These are phyloP conservation scores for Graphiopsis chlorocephala DNA, from an alignment of 2,329 filamentous ascomycete genomes.

Conservation along the genomic window DNA sequence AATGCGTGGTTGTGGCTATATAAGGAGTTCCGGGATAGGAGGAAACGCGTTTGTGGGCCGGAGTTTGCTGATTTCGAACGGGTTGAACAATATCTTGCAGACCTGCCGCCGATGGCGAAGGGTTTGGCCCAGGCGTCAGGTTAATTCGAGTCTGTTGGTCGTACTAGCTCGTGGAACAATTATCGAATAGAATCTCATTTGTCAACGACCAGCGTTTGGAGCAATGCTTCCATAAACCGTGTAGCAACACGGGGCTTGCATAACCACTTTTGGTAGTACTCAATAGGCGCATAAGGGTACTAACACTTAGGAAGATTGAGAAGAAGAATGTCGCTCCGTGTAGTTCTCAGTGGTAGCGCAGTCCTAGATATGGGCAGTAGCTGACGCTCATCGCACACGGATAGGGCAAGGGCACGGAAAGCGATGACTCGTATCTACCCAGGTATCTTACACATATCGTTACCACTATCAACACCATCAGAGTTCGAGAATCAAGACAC, in stretches of 20 bases:
- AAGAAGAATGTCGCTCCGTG: too few species aligned
- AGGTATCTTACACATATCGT: neutral
- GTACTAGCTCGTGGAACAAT: neutral
- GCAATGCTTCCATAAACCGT: too few species aligned
- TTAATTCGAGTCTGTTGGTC: neutral
- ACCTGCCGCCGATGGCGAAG: neutral
- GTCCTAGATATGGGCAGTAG: too few species aligned
- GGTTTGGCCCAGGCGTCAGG: neutral
- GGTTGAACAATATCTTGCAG: neutral
- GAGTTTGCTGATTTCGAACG: neutral
- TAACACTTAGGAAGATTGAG: too few species aligned
- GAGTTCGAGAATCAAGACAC: too few species aligned
- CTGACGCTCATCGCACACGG: too few species aligned
- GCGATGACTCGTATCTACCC: neutral
- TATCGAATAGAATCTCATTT: neutral
- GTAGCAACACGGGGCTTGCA: neutral
- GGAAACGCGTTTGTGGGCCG: slow-evolving; percentile 17
- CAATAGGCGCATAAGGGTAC: too few species aligned
- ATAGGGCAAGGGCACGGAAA: too few species aligned
- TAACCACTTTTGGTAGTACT: too few species aligned
- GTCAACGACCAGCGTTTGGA: too few species aligned
- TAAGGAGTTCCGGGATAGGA: slow-evolving; percentile 29
- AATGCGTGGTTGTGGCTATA: slow-evolving; percentile 38
- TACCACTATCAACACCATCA: too few species aligned
- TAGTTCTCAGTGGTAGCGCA: too few species aligned